Evolutionary conservation across 2,329 filamentous ascomycete species (phyloP), one percentile per base, ranked within the genome.

Genomic region (Aureobasidium vineae): DNA sequence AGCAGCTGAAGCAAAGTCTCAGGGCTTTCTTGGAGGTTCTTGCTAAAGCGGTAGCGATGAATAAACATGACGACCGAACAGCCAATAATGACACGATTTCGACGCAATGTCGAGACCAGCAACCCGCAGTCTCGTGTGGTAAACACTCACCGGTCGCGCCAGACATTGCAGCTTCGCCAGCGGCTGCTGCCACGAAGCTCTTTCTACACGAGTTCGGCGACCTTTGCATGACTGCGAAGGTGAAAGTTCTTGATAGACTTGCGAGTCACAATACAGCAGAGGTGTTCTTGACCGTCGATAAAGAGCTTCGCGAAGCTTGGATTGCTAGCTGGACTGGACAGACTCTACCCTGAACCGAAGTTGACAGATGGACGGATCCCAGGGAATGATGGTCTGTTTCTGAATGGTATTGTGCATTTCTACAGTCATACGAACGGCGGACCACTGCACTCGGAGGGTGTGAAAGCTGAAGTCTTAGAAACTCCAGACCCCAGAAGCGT

Each of bases 271-370:
- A 38, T 7, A 57, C 53, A 5, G 53, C 53, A 16, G 53, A 57
- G 16, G 16, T 57, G 10, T 57, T 57, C 16, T 28, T 40, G n/a
- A 57, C 53, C 3, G 23, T 57, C 5, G 21, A 57, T 19, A 41
- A 19, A 41, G 36, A 28, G 36, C 53, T 57, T 57, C 53, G 53
- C 15, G 53, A 41, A 16, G 53, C 36, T 26, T 57, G 53, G 53
- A 15, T 57, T 26, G 36, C 33, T 11, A 28, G 13, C 6, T 57
- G 53, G 53, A 33, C 19, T 28, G 33, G 36, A n/a, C 15, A 52
- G 10, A 13, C 7, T 28, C 13, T 41, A 2, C 11, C 38, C 5
- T 41, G 38, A 41, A 10, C 15, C 38, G 4, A 16, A 41, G 38
- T 7, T 5, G 38, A 41, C 15, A 13, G 38, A 19, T 10, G 38